Conservation (phyloP, 768 basidiomycete genomes). For the Cyclocybe cylindracea region DNA sequence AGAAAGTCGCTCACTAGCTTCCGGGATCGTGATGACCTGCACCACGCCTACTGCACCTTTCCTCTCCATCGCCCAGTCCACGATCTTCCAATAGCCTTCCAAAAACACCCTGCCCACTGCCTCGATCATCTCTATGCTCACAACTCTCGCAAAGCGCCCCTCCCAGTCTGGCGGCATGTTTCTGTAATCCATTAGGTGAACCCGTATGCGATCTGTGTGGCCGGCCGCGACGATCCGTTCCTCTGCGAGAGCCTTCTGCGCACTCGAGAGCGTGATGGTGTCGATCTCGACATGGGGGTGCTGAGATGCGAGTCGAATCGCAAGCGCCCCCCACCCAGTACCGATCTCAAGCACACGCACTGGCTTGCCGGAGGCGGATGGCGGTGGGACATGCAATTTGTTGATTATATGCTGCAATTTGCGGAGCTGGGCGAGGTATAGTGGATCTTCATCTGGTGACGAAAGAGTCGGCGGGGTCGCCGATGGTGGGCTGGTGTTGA, state of each 20-base stretch:
- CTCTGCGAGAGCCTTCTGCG: slow-evolving; percentile 61
- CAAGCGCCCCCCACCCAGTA: slow-evolving; percentile 78
- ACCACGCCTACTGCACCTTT: slow-evolving; percentile 64
- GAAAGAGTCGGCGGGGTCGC: not conserved
- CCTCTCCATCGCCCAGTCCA: slow-evolving; percentile 68
- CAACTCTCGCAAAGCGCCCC: slow-evolving; percentile 63
- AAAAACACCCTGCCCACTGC: slow-evolving; percentile 70
- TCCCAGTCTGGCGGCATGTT: slow-evolving; percentile 64
- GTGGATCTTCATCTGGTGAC: slow-evolving; percentile 16
- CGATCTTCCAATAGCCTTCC: slow-evolving; percentile 59
- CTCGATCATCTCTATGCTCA: slow-evolving; percentile 81
- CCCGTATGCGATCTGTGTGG: slow-evolving; percentile 50
- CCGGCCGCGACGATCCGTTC: slow-evolving; percentile 56
- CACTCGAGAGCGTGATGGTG: slow-evolving; percentile 69
- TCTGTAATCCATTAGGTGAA: slow-evolving; percentile 79
- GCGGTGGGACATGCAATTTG: slow-evolving; percentile 55
- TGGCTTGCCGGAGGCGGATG: slow-evolving; percentile 41
- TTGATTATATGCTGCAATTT: slow-evolving; percentile 66
- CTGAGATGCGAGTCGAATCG: slow-evolving; percentile 58
- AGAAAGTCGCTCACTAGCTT: slow-evolving; percentile 51
- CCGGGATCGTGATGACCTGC: slow-evolving; percentile 77
- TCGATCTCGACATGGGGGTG: slow-evolving; percentile 62
- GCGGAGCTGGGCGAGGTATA: slow-evolving; percentile 56
- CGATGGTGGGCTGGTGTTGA: not conserved
- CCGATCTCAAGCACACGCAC: slow-evolving; percentile 66